Evolutionary conservation across 371 early-diverging fungal genomes (phyloP), one percentile per base, ranked within the genome.

Genomic region (Mucor sp.): DNA sequence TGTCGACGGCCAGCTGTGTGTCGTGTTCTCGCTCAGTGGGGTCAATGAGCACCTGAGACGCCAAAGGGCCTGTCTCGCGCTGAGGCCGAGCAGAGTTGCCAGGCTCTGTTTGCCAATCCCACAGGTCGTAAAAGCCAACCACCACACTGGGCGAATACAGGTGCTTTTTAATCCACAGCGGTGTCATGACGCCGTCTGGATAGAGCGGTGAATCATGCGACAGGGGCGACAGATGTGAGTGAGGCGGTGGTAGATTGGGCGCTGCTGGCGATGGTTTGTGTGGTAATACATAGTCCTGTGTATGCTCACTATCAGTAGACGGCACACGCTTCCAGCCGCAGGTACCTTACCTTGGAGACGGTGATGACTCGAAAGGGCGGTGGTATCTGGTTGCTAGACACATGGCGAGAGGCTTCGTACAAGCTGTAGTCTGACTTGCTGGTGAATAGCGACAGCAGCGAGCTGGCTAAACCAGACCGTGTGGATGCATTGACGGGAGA

Each of bases 151-250:
- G 93, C 6, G 71, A 65, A 48, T 88, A 81, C 23, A 84, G 79
- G 62, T 94, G 92, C 67, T 87, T 85, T 28, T 75, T 73, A 19
- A 93, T 70, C 94, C 94, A 95, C 9, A 75, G 58, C 1, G 93
- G 87, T 0, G 88, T 79, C 76, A 95, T 88, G 30, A 94, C 73
- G 19, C 95, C 95, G 74, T 94, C 94, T 0, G 96, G 96, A 80
- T 88, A 82, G 41, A 94, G 69, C 0, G 92, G 91, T 7, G 95
- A 94, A 5, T 83, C 74, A 9, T 84, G 77, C 11, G 80, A 83
- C 3, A 88, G 76, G 0, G 95, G 95, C 7, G 94, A 93, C 6
- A 94, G 74, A 3, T 84, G 66, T 2, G 90, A 78, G 62, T 82
- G 85, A 41, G 78, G 71, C 63, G 75, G 60, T 44, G 75, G 84